Conservation (phyloP, 2,329 filamentous ascomycete species). For the Alternaria hordeiaustralica region DNA sequence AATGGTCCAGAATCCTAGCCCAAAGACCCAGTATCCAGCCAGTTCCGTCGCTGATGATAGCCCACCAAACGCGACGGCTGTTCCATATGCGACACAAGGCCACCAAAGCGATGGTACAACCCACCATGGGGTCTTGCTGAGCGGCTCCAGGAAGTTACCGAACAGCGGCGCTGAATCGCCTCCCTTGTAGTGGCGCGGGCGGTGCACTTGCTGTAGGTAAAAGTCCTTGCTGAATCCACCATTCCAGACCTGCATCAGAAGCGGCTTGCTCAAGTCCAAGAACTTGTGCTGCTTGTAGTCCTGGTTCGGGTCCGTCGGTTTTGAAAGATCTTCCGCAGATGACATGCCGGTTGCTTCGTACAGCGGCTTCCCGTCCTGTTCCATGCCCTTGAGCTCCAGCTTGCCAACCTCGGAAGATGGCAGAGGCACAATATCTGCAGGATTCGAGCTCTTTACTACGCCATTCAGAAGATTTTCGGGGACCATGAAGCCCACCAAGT, state of each 20-base stretch:
- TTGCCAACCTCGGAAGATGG: slow-evolving; percentile 58
- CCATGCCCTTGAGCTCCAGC: slow-evolving; percentile 58
- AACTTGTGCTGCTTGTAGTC: slow-evolving; percentile 96
- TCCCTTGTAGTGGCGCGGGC: slow-evolving; percentile 93
- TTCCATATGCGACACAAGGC: slow-evolving; percentile 78
- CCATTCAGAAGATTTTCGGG: slow-evolving; percentile 63
- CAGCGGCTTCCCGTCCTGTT: slow-evolving; percentile 54
- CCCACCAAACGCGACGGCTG: slow-evolving; percentile 66
- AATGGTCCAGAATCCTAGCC: slow-evolving; percentile 83
- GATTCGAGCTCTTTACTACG: slow-evolving; percentile 56
- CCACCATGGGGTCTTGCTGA: slow-evolving; percentile 95
- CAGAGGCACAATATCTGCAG: slow-evolving; percentile 60
- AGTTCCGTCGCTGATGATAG: slow-evolving; percentile 56
- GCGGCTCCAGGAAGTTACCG: slow-evolving; percentile 97
- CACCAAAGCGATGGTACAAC: slow-evolving; percentile 84
- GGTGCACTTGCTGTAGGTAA: slow-evolving; percentile 94
- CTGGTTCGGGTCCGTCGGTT: slow-evolving; percentile 75
- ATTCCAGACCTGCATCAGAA: slow-evolving; percentile 86
- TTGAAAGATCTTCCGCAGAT: slow-evolving; percentile 81
- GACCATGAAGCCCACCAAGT: slow-evolving; percentile 79
- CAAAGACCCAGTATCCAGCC: slow-evolving; percentile 70
- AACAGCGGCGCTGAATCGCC: slow-evolving; percentile 92
- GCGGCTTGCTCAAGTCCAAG: slow-evolving; percentile 82
- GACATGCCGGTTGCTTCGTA: slow-evolving; percentile 82
- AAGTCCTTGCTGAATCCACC: slow-evolving; percentile 94